Percentiles rank a stretch among this genome's conserved stretches.
phyloP scores from a whole-genome alignment of 352 stramenopile species.

The Pythium apleroticum region DNA sequence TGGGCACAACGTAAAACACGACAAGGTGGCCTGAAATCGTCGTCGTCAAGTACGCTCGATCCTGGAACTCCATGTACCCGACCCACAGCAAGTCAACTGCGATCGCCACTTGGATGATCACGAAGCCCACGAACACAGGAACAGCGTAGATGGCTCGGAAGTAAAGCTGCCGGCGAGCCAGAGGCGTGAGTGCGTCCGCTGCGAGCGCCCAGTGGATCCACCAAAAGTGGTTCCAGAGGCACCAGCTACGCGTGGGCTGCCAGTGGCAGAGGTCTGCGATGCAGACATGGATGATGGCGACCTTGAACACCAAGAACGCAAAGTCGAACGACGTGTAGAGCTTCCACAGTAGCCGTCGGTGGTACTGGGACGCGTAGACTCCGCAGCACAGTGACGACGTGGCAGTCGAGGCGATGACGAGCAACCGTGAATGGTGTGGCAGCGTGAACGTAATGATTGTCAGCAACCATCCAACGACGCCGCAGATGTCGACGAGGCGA shows the following conservation, averaged over 20 bases:
- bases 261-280: slow-evolving; percentile 22
- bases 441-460: not conserved
- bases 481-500: not conserved
- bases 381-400: not conserved
- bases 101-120: not conserved
- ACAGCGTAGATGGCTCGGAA: not conserved
- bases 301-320: slow-evolving; percentile 27
- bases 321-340: slow-evolving; percentile 32
- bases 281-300: slow-evolving; percentile 14
- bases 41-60: not conserved
- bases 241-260: not conserved
- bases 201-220: not conserved
- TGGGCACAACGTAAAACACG: not conserved
- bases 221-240: not conserved
- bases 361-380: not conserved
- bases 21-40: not conserved
- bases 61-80: not conserved
- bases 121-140: not conserved
- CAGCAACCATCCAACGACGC: not conserved
- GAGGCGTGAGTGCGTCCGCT: not conserved
- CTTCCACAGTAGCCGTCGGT: slow-evolving; percentile 10
- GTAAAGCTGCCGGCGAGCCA: not conserved
- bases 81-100: not conserved
- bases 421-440: not conserved
- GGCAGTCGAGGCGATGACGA: not conserved